Evolutionary conservation across 202 grass and related monocot species (phyloP), one percentile per base, ranked within the genome.

Genomic region (Elaeis oleifera): DNA sequence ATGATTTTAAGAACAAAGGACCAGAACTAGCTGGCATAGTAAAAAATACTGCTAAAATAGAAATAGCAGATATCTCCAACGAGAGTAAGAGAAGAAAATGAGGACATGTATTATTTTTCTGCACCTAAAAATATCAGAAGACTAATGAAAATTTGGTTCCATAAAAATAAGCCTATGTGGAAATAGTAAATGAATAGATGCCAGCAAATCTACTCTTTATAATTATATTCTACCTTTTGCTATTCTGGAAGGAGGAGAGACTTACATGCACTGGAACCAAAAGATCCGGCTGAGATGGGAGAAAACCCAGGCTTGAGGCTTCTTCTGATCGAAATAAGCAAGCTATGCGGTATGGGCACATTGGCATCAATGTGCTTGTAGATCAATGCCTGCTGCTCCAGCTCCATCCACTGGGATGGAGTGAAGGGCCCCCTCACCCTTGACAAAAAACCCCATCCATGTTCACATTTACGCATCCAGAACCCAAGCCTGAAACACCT

Each of bases 351-450:
- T 19, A 90, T 75, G 54, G 90, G 84, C 31, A 62, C 81, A 74
- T 85, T 90, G n/a, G 79, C 83, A 19, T 81, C 70, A 49, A 96
- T 82, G 76, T 90, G 83, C 67, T 90, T 90, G 76, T 90, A 96
- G 73, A 96, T 90, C 66, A 96, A 67, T 17, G 90, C 86, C 71
- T 90, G 90, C 59, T 90, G 90, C 59, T 96, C 90, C 53, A 96
- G 62, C 65, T 96, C 86, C 86, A 90, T 82, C 90, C 90, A 96
- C 73, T 96, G 86, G 18, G 86, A 80, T n/a, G 83, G 83, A n/a
- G 86, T 96, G 70, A 90, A 96, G 4, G 86, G 90, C 23, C 80
- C 86, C 71, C 83, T 87, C 54, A 95, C 65, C 69, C 86, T 82
- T 39, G 85, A 70, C 80, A 87, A 58, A 20, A 20, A 53, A 87